These are phyloP conservation scores for Bauhinia variegata DNA, from an alignment of 306 rosid species.

Conservation along the genomic window DNA sequence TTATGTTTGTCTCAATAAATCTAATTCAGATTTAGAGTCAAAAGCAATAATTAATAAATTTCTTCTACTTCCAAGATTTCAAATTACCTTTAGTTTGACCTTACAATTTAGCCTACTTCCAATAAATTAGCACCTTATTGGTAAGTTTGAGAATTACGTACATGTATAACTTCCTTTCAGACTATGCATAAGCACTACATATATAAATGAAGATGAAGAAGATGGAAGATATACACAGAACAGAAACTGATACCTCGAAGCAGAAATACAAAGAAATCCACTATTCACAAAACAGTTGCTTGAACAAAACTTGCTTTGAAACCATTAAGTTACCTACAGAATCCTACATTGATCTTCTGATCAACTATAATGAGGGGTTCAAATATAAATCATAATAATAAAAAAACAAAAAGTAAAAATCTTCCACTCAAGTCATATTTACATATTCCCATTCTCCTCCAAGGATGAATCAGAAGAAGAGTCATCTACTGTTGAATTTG, in stretches of 20 bases:
- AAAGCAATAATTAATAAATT: too few species aligned
- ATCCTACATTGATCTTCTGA: constrained; percentile 53
- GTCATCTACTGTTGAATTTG: constrained; percentile 85
- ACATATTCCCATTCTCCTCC: constrained; percentile 68
- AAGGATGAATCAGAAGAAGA: constrained; percentile 88
- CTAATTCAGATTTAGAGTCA: too few species aligned
- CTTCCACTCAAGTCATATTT: constrained; percentile 46
- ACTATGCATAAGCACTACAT: too few species aligned
- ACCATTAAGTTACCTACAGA: constrained; percentile 32
- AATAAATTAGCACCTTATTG: too few species aligned
- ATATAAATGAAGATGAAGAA: too few species aligned
- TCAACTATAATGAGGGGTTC: constrained; percentile 40
- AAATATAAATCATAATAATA: constrained; percentile 1
- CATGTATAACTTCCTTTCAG: too few species aligned
- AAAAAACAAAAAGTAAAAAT: too few species aligned
- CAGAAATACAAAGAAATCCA: not conserved
- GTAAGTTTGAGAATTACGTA: too few species aligned
- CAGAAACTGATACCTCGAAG: not conserved
- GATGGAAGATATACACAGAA: not conserved
- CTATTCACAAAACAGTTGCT: constrained; percentile 40
- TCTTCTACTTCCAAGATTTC: too few species aligned
- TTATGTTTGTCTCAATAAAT: too few species aligned
- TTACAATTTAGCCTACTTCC: too few species aligned
- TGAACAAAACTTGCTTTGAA: constrained; percentile 38
- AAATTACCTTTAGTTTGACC: too few species aligned